phyloP scores from a whole-genome alignment of 1,139 yeast genomes.

The Kazachstania sp. region DNA sequence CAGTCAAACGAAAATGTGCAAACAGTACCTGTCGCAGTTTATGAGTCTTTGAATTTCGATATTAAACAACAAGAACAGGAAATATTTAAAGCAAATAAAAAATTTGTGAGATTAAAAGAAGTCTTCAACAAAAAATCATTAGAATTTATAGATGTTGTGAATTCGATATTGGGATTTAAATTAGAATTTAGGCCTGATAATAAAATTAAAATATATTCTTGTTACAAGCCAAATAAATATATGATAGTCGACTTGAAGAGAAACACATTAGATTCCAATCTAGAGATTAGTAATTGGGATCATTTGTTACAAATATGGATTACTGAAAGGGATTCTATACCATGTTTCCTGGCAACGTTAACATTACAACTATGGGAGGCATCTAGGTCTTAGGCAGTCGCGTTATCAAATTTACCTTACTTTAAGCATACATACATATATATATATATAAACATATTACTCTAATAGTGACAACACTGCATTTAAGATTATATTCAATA shows the following conservation, averaged over 20 bases:
- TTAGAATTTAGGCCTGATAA: conserved; percentile 63
- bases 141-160: conserved; percentile 63
- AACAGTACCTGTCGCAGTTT: conserved; percentile 52
- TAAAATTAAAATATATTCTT: conserved; percentile 59
- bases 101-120: conserved; percentile 51
- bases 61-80: conserved; percentile 41
- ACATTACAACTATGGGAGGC: conserved; percentile 54
- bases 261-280: conserved; percentile 30
- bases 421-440: not conserved
- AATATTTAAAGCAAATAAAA: conserved; percentile 47
- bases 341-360: conserved; percentile 73
- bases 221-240: conserved; percentile 35
- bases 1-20: conserved; percentile 14
- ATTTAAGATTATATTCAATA: too few relatives aligned
- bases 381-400: conserved; percentile 2
- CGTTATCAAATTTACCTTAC: not conserved
- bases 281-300: conserved; percentile 37
- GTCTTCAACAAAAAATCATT: conserved; percentile 63
- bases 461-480: not conserved
- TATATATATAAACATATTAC: not conserved
- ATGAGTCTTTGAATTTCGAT: conserved; percentile 57
- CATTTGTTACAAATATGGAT: conserved; percentile 61
- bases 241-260: conserved; percentile 31
- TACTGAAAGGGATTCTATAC: conserved; percentile 58
- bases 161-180: conserved; percentile 62